These are phyloP conservation scores for Penicillium crustosum DNA, from an alignment of 2,329 filamentous ascomycete species.

Conservation along the genomic window DNA sequence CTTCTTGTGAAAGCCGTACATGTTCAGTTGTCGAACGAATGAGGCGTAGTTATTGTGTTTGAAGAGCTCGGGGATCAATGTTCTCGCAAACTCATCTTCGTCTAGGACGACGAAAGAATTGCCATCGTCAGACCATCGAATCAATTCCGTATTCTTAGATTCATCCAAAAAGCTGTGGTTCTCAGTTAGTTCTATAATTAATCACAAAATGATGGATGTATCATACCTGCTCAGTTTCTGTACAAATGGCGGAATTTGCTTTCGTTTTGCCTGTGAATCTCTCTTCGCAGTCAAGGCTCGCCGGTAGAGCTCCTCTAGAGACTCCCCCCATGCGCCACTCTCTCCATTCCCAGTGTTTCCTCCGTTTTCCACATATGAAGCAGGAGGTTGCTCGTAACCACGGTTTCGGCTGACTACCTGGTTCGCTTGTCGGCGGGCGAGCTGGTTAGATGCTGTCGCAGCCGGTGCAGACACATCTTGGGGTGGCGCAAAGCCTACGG, in stretches of 20 bases:
- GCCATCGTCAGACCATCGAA: constrained; percentile 94
- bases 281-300: constrained; percentile 78
- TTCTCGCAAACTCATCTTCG: constrained; percentile 83
- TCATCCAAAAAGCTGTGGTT: constrained; percentile 80
- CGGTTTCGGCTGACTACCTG: constrained; percentile 40
- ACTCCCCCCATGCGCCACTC: constrained; percentile 55
- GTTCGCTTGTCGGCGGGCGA: constrained; percentile 38
- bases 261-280: constrained; percentile 84
- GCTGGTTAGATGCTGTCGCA: constrained; percentile 40
- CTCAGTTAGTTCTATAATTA: constrained; percentile 12
- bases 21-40: constrained; percentile 70
- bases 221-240: constrained; percentile 94
- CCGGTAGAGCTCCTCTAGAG: constrained; percentile 75
- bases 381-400: constrained; percentile 40
- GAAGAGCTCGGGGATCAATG: constrained; percentile 71
- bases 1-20: constrained; percentile 67
- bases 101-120: constrained; percentile 96
- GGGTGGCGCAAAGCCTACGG: constrained; percentile 41
- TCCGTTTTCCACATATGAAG: constrained; percentile 32
- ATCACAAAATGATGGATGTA: neutral
- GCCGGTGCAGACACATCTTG: constrained; percentile 53
- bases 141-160: constrained; percentile 87
- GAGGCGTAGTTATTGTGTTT: constrained; percentile 79
- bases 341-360: constrained; percentile 23
- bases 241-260: constrained; percentile 96